A percentile compares a stretch with the other conserved stretches of the same genome.
phyloP scores from a whole-genome alignment of 164 flowering plant species.

The Santalum album region DNA sequence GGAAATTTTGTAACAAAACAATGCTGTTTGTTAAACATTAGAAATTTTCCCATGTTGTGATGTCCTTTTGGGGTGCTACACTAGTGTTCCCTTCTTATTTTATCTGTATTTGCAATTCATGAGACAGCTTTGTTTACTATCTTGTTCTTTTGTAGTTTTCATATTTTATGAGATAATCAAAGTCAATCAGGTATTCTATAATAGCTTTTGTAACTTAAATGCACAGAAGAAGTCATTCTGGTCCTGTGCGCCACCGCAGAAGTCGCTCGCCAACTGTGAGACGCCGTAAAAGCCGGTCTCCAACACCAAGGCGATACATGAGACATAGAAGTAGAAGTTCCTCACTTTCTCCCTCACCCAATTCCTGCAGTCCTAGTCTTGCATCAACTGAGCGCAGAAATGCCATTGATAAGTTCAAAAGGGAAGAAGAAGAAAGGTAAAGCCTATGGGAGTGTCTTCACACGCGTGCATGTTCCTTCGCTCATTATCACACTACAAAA shows the following conservation, averaged over 20 bases:
- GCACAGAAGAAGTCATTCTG: slow-evolving; percentile 30
- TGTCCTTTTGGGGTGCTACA: too few relatives aligned
- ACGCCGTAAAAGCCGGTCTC: slow-evolving; percentile 31
- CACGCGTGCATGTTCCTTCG: too few relatives aligned
- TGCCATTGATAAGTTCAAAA: slow-evolving; percentile 28
- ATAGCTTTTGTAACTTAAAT: not conserved
- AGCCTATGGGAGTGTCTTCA: too few relatives aligned
- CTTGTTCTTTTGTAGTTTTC: not conserved
- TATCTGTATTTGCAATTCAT: too few relatives aligned
- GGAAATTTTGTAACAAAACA: too few relatives aligned
- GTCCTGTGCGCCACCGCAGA: slow-evolving; percentile 23
- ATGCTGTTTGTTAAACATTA: too few relatives aligned
- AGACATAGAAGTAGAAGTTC: slow-evolving; percentile 26
- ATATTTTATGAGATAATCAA: not conserved
- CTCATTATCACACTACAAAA: too few relatives aligned
- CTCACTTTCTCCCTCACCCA: slow-evolving; percentile 24
- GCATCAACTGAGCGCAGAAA: slow-evolving; percentile 20
- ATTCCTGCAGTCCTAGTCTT: slow-evolving; percentile 25
- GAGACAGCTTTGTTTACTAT: not conserved
- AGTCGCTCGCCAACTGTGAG: slow-evolving; percentile 34
- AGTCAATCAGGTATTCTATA: not conserved
- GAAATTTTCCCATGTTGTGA: too few relatives aligned
- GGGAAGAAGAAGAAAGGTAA: slow-evolving; percentile 39
- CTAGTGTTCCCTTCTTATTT: too few relatives aligned
- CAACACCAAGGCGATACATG: slow-evolving; percentile 27